Conservation (phyloP, 192 early-diverging fungal genomes). For the Coemansia sp. region DNA sequence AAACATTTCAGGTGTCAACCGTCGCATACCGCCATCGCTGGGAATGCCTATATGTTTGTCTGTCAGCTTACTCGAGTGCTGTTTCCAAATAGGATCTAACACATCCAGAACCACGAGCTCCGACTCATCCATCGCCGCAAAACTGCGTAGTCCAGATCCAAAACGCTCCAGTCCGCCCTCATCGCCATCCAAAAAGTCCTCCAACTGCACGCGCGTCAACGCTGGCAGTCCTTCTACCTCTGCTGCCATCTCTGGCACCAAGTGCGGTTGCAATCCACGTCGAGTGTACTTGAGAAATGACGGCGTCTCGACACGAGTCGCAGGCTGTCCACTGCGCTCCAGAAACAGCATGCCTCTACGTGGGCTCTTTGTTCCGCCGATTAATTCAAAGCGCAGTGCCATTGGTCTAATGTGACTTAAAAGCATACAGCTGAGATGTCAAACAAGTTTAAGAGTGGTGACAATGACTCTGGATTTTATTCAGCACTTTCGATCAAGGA, state of each 20-base stretch:
- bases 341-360: constrained; percentile 33
- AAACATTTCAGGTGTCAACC: constrained; percentile 35
- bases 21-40: constrained; percentile 36
- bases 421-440: not conserved
- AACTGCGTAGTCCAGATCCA: constrained; percentile 21
- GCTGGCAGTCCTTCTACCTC: constrained; percentile 30
- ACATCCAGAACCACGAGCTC: constrained; percentile 40
- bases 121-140: constrained; percentile 21
- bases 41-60: constrained; percentile 46
- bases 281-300: constrained; percentile 49
- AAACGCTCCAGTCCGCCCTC: constrained; percentile 8
- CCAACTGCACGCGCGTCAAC: constrained; percentile 43
- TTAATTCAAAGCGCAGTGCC: constrained; percentile 39
- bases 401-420: constrained; percentile 16
- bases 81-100: constrained; percentile 31
- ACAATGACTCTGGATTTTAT: not conserved
- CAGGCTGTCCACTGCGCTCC: constrained; percentile 14
- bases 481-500: not conserved
- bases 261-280: constrained; percentile 48
- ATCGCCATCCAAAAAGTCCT: constrained; percentile 47
- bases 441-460: not conserved
- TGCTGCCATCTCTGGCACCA: constrained; percentile 49
- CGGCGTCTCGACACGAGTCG: constrained; percentile 32
- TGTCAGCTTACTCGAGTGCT: constrained; percentile 23
- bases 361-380: constrained; percentile 6